Conservation (phyloP, 2,329 filamentous ascomycete species). For the Xylaria sp. region DNA sequence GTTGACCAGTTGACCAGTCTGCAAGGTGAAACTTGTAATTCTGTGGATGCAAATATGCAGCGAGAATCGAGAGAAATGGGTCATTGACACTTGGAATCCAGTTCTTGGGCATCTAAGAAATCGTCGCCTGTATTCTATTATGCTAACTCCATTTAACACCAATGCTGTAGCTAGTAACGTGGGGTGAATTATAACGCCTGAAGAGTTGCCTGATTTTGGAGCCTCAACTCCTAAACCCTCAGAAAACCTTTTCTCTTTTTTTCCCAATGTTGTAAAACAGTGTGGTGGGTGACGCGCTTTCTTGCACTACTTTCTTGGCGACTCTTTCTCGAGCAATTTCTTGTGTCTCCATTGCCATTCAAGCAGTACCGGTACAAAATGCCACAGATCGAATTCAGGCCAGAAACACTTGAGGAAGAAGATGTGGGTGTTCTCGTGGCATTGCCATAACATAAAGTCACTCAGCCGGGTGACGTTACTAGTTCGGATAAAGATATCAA, state of each 20-base stretch:
- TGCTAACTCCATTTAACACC: conserved; percentile 1
- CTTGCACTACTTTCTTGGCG: conserved; percentile 50
- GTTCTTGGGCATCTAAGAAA: background rate
- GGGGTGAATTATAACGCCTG: conserved; percentile 14
- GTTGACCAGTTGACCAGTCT: background rate
- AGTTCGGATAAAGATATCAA: conserved; percentile 91
- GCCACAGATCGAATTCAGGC: conserved; percentile 95
- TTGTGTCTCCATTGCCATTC: conserved; percentile 84
- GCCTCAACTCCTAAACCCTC: conserved; percentile 4
- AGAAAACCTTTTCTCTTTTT: conserved; percentile 2
- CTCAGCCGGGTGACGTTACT: conserved; percentile 92
- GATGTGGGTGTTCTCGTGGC: conserved; percentile 90
- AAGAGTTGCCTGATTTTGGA: conserved; percentile 4
- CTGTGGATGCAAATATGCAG: background rate
- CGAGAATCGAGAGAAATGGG: background rate
- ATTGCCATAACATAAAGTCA: conserved; percentile 99
- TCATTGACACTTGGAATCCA: conserved; percentile 6
- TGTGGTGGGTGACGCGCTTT: background rate
- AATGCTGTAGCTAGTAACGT: conserved; percentile 6
- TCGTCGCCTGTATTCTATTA: conserved; percentile 6
- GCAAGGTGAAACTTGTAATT: background rate
- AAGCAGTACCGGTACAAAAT: conserved; percentile 90
- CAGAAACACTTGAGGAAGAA: conserved; percentile 92
- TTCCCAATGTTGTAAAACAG: background rate
- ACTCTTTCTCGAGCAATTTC: conserved; percentile 67